These are phyloP conservation scores for Tillandsia fasciculata DNA, from an alignment of 176 grass and related monocot species.

Conservation along the genomic window DNA sequence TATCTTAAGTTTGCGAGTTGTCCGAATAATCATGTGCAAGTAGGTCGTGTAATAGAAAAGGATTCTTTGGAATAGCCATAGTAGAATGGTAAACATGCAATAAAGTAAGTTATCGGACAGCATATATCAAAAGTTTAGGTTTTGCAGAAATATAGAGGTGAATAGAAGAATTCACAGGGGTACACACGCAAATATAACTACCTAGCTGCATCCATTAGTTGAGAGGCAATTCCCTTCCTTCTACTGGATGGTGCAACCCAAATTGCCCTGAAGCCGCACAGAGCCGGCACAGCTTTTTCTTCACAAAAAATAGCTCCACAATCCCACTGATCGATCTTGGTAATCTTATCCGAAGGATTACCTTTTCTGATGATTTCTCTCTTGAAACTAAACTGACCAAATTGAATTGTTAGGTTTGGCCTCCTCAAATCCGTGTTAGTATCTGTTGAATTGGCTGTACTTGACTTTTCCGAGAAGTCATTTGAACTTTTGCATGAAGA, in stretches of 20 bases:
- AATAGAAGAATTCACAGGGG: background rate
- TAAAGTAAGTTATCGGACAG: background rate
- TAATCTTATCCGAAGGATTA: slow-evolving; percentile 19
- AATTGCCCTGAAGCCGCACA: slow-evolving; percentile 77
- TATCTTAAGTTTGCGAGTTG: no score
- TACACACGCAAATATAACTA: slow-evolving; percentile 1
- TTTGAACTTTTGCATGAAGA: background rate
- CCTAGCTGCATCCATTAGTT: slow-evolving; percentile 68
- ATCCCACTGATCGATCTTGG: slow-evolving; percentile 25
- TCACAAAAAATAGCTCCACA: slow-evolving; percentile 60
- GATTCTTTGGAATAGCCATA: no score
- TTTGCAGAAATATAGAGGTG: no score
- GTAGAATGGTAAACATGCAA: background rate
- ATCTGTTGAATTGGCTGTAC: background rate
- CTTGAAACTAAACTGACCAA: slow-evolving; percentile 68
- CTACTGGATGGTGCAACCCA: slow-evolving; percentile 72
- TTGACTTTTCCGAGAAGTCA: background rate
- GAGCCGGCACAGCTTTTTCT: slow-evolving; percentile 44
- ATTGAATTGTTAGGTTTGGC: slow-evolving; percentile 39
- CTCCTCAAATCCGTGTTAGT: slow-evolving; percentile 20
- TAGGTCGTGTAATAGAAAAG: no score
- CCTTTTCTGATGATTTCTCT: slow-evolving; percentile 49
- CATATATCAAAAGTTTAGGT: background rate
- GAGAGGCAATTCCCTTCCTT: slow-evolving; percentile 51
- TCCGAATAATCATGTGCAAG: no score